Percentiles rank a stretch among this genome's conserved stretches.
Evolutionary conservation across 352 stramenopile genomes (phyloP).

Genomic region (Globisporangium apiculatum): DNA sequence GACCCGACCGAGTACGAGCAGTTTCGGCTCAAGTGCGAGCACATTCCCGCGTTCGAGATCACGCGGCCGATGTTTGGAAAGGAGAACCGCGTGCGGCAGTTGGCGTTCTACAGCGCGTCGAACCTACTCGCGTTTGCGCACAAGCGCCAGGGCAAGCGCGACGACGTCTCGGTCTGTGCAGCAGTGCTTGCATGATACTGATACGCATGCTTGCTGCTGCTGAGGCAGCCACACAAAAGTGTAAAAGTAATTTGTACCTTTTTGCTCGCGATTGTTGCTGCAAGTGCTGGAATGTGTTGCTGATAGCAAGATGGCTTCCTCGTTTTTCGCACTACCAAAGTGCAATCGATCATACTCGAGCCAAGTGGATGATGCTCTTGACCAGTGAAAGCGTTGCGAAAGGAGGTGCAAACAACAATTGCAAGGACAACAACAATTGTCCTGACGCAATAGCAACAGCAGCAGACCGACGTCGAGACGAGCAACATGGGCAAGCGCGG

Average conservation of each 20-base stretch:
- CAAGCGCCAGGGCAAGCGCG: constrained; percentile 84
- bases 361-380: constrained; percentile 6
- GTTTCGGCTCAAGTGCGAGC: constrained; percentile 66
- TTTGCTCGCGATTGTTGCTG: not conserved
- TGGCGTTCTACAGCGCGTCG: constrained; percentile 86
- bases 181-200: constrained; percentile 62
- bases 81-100: constrained; percentile 76
- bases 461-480: not conserved
- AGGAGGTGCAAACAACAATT: constrained; percentile 3
- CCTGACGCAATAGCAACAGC: constrained; percentile 1
- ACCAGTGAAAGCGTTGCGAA: constrained; percentile 13
- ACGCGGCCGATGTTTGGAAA: constrained; percentile 63
- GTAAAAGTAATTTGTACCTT: constrained; percentile 9
- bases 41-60: constrained; percentile 60
- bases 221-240: too few species aligned
- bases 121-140: constrained; percentile 84
- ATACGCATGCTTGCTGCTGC: too few species aligned
- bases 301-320: too few species aligned
- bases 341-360: not conserved
- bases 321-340: not conserved
- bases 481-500: constrained; percentile 41
- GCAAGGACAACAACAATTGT: not conserved
- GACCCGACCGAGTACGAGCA: constrained; percentile 56
- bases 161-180: constrained; percentile 82
- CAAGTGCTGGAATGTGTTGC: not conserved